Conservation (phyloP, 1,139 yeast genomes). For the Arxiozyma heterogenica region DNA sequence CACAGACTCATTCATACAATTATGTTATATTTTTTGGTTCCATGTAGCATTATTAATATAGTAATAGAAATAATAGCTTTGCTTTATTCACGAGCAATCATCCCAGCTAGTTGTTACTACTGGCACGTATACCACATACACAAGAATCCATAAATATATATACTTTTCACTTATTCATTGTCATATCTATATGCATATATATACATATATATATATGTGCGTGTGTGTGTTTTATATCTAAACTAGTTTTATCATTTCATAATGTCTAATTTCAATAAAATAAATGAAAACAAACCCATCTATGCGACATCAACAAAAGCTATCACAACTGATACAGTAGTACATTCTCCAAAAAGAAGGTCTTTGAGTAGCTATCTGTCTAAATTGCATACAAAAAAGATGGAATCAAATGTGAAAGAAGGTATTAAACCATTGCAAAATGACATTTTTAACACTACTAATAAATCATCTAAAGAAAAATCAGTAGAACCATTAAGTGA, state of each 20-base stretch:
- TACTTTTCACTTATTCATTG: neutral
- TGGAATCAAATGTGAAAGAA: conserved; percentile 21
- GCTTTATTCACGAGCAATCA: too few species aligned
- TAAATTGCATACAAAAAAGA: conserved; percentile 27
- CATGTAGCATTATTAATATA: too few species aligned
- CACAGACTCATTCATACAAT: too few species aligned
- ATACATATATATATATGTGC: too few species aligned
- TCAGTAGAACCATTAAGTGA: neutral
- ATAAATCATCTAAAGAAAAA: neutral
- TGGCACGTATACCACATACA: too few species aligned
- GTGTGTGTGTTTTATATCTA: neutral
- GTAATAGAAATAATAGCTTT: too few species aligned
- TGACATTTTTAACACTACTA: neutral
- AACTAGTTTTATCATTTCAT: neutral
- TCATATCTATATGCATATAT: too few species aligned
- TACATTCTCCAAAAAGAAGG: conserved; percentile 20
- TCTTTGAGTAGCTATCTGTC: conserved; percentile 31
- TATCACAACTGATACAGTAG: neutral
- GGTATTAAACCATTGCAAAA: neutral
- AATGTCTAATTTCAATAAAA: neutral
- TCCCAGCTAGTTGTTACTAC: too few species aligned
- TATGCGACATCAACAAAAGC: neutral
- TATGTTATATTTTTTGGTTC: too few species aligned
- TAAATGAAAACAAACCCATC: neutral
- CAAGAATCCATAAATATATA: too few species aligned